Percentiles rank a stretch among this genome's conserved stretches.
These are phyloP conservation scores for Lyophyllum atratum DNA, from an alignment of 768 basidiomycete genomes.

Conservation along the genomic window DNA sequence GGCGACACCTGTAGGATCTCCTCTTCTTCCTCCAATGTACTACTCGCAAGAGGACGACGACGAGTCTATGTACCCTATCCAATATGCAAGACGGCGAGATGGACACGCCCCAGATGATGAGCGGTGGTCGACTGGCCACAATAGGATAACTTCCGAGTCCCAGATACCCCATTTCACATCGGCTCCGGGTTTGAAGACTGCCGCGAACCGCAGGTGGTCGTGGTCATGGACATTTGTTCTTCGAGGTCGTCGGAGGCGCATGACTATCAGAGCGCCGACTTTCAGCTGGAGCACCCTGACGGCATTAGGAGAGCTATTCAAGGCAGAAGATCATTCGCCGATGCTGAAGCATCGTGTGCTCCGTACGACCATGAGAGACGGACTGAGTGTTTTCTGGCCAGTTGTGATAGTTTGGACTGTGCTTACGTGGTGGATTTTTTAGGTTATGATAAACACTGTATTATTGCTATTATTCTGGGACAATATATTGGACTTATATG, in stretches of 20 bases:
- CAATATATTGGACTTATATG: neutral
- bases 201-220: constrained; percentile 26
- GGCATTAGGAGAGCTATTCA: constrained; percentile 15
- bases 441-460: neutral
- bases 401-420: constrained; percentile 35
- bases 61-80: constrained; percentile 51
- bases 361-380: constrained; percentile 39
- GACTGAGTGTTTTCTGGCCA: constrained; percentile 38
- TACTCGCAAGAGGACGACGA: constrained; percentile 46
- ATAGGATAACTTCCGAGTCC: constrained; percentile 13
- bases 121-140: constrained; percentile 34
- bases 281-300: constrained; percentile 19
- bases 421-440: constrained; percentile 39
- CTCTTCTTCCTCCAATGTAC: constrained; percentile 35
- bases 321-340: constrained; percentile 12
- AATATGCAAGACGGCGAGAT: constrained; percentile 46
- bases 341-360: constrained; percentile 30
- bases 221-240: constrained; percentile 61
- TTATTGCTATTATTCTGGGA: constrained; percentile 6
- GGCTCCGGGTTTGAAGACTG: constrained; percentile 29
- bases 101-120: constrained; percentile 32
- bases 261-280: constrained; percentile 47
- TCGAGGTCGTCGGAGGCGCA: constrained; percentile 53
- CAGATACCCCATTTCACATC: constrained; percentile 38
- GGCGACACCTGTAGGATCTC: constrained; percentile 42